Conservation (phyloP, 441 rosid genomes). For the Gossypium schwendimanii region DNA sequence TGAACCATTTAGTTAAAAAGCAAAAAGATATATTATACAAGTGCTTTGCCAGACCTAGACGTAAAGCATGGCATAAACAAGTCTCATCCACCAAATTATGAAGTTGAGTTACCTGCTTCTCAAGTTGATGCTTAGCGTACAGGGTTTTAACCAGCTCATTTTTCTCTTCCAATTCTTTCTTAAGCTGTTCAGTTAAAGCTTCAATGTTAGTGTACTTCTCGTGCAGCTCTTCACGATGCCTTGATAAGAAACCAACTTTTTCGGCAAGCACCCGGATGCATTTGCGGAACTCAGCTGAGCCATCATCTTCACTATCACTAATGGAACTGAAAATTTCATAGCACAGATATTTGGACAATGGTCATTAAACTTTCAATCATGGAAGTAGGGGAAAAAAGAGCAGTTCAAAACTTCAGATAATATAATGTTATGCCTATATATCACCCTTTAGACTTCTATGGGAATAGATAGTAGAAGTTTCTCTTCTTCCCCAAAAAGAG, state of each 20-base stretch:
- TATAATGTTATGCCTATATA: background rate
- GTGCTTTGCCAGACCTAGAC: background rate
- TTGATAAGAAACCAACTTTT: conserved; percentile 65
- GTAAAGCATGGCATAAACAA: background rate
- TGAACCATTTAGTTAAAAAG: conserved; percentile 3
- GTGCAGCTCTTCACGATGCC: conserved; percentile 67
- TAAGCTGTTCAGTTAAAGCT: conserved; percentile 63
- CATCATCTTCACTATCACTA: conserved; percentile 70
- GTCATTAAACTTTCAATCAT: conserved; percentile 14
- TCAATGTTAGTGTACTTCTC: conserved; percentile 67
- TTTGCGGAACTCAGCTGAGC: conserved; percentile 58
- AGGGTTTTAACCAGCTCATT: conserved; percentile 60
- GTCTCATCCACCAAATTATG: background rate
- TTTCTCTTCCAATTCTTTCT: conserved; percentile 75
- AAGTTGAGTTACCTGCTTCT: conserved; percentile 72
- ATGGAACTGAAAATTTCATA: conserved; percentile 45
- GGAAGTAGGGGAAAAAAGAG: background rate
- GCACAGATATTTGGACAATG: conserved; percentile 13
- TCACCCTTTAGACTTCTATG: background rate
- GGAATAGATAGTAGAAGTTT: background rate
- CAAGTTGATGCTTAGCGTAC: conserved; percentile 79
- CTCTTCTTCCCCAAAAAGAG: background rate
- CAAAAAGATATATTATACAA: background rate
- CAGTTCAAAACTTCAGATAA: background rate
- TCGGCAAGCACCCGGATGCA: conserved; percentile 73